These are phyloP conservation scores for Marchantia paleacea DNA, from an alignment of 225 moss, liverwort and hornwort species.

Conservation along the genomic window DNA sequence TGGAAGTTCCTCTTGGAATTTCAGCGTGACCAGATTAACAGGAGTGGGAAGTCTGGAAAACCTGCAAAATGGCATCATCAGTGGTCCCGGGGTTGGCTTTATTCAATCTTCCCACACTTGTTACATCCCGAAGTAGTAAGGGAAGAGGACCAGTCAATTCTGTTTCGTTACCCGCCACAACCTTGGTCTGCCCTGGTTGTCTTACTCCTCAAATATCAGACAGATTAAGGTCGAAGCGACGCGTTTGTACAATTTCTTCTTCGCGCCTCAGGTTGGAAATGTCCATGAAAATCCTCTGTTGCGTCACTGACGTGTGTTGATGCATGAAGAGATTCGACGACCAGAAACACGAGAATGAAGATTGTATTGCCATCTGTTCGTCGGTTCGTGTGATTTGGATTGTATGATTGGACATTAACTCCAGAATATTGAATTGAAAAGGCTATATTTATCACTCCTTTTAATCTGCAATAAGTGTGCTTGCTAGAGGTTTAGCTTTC, in stretches of 20 bases:
- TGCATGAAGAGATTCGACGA: background rate
- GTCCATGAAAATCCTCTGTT: background rate
- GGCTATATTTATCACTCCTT: background rate
- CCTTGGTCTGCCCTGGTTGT: slow-evolving; percentile 30
- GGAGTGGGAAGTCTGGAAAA: background rate
- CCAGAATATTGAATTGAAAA: too few species aligned
- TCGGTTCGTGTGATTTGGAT: background rate
- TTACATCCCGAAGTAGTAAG: slow-evolving; percentile 9
- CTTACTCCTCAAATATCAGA: slow-evolving; percentile 9
- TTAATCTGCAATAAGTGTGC: background rate
- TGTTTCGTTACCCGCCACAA: slow-evolving; percentile 15
- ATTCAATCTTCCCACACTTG: background rate
- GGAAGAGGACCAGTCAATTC: slow-evolving; percentile 13
- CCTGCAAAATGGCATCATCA: slow-evolving; percentile 26
- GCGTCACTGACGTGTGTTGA: background rate
- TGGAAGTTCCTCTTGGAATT: background rate
- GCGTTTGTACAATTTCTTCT: slow-evolving; percentile 31
- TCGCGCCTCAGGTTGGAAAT: slow-evolving; percentile 38
- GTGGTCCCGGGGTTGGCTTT: slow-evolving; percentile 10
- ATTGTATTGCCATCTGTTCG: background rate
- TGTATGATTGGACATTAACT: background rate
- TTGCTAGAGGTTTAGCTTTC: background rate
- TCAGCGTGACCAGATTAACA: background rate
- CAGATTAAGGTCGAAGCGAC: slow-evolving; percentile 17
- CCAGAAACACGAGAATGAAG: background rate